These are phyloP conservation scores for Brettanomyces naardenensis DNA, from an alignment of 805 yeast genomes.

Conservation along the genomic window DNA sequence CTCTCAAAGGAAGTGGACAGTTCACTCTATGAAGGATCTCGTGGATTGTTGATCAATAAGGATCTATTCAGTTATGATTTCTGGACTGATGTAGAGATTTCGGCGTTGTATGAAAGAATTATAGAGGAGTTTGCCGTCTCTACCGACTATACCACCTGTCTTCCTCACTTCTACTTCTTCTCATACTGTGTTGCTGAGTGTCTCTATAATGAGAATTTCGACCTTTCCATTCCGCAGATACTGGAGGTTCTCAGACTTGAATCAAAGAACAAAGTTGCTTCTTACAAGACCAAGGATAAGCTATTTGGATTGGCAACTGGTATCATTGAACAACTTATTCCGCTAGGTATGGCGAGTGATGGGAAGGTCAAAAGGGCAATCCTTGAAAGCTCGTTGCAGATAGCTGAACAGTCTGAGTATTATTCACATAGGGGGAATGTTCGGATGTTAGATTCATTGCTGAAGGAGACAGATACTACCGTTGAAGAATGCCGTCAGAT, in stretches of 20 bases:
- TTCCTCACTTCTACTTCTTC: slow-evolving; percentile 19
- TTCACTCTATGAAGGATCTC: slow-evolving; percentile 17
- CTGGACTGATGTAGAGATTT: slow-evolving; percentile 20
- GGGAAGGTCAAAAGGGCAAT: slow-evolving; percentile 5
- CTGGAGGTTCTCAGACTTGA: slow-evolving; percentile 12
- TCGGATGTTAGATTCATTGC: slow-evolving; percentile 6
- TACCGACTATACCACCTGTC: slow-evolving; percentile 14
- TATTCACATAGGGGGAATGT: slow-evolving; percentile 8
- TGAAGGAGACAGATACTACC: slow-evolving; percentile 8
- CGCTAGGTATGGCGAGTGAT: slow-evolving; percentile 5
- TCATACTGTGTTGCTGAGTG: slow-evolving; percentile 16
- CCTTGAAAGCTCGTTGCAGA: slow-evolving; percentile 6
- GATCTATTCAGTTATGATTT: slow-evolving; percentile 18
- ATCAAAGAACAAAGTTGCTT: slow-evolving; percentile 13
- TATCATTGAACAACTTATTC: slow-evolving; percentile 10
- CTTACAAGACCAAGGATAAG: slow-evolving; percentile 36
- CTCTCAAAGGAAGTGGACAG: slow-evolving; percentile 8
- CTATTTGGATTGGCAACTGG: slow-evolving; percentile 25
- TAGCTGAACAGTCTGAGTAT: slow-evolving; percentile 4
- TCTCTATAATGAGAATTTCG: slow-evolving; percentile 17
- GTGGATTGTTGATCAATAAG: slow-evolving; percentile 12
- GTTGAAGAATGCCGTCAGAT: slow-evolving; percentile 14
- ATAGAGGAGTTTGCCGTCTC: slow-evolving; percentile 8
- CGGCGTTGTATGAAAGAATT: slow-evolving; percentile 13
- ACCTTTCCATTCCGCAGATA: slow-evolving; percentile 9